These are phyloP conservation scores for Paramecium pentaurelia DNA, from an alignment of 73 alveolate species.

Conservation along the genomic window DNA sequence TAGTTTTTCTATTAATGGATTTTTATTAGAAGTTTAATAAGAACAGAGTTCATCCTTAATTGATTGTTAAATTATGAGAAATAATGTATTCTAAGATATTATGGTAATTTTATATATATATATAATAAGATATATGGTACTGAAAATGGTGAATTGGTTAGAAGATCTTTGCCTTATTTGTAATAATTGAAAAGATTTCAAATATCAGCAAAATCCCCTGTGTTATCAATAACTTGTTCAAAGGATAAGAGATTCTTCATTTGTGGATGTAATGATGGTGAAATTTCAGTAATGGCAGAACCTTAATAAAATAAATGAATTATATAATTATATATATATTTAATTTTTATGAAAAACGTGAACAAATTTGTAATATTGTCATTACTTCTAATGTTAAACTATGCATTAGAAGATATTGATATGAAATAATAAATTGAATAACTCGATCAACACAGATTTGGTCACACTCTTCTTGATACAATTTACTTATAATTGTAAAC, in stretches of 20 bases:
- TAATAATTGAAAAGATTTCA: constrained; percentile 57
- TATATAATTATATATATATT: not conserved
- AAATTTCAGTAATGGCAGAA: constrained; percentile 78
- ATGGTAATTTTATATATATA: constrained; percentile 4
- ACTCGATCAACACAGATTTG: not conserved
- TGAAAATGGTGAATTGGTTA: constrained; percentile 77
- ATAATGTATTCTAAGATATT: constrained; percentile 64
- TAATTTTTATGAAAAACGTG: not conserved
- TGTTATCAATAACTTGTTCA: constrained; percentile 63
- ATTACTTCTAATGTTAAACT: not conserved
- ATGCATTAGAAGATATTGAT: constrained; percentile 4
- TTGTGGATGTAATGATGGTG: constrained; percentile 87
- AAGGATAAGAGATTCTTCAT: constrained; percentile 73
- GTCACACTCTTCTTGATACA: constrained; percentile 11
- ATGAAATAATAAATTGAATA: not conserved
- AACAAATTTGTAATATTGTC: not conserved
- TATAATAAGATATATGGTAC: constrained; percentile 72
- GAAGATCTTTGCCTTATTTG: constrained; percentile 75
- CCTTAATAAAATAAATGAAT: constrained; percentile 56
- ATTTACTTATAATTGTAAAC: not conserved
- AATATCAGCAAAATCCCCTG: constrained; percentile 71
- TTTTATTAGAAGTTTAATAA: constrained; percentile 53
- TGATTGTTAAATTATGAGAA: constrained; percentile 64
- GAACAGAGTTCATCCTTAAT: constrained; percentile 69
- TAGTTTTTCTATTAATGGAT: constrained; percentile 74